Evolutionary conservation across 306 rosid genomes (phyloP).

Genomic region (Herpetospermum pedunculosum): DNA sequence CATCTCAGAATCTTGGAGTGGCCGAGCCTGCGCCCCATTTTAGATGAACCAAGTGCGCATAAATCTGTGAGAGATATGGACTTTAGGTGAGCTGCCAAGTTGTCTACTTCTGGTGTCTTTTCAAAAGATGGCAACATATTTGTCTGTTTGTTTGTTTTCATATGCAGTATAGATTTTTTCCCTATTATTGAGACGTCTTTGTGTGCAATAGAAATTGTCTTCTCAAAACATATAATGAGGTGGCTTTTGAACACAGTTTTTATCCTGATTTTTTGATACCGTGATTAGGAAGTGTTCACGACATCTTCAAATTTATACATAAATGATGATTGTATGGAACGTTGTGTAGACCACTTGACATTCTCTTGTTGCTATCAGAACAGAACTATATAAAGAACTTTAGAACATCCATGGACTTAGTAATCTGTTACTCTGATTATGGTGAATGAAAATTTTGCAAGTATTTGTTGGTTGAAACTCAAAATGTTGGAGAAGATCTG

Average conservation of each 20-base stretch:
- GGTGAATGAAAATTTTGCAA: neutral
- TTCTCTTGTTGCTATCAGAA: neutral
- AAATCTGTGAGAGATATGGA: slow-evolving; percentile 77
- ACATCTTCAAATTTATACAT: neutral
- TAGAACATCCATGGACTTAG: neutral
- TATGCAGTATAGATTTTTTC: neutral
- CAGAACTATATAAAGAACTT: neutral
- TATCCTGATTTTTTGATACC: neutral
- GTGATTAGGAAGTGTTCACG: neutral
- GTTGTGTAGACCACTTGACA: neutral
- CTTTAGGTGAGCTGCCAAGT: slow-evolving; percentile 45
- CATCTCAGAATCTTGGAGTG: slow-evolving; percentile 76
- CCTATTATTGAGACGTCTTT: neutral
- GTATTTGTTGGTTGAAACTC: neutral
- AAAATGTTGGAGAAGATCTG: slow-evolving; percentile 7
- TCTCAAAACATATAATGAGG: neutral
- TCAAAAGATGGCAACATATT: neutral
- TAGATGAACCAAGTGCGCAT: slow-evolving; percentile 86
- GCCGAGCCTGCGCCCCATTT: slow-evolving; percentile 56
- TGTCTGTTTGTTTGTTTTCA: neutral
- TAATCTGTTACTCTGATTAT: neutral
- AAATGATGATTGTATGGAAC: neutral
- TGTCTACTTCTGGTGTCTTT: neutral
- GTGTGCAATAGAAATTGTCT: neutral
- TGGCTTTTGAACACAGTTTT: neutral